Evolutionary conservation across 768 basidiomycete genomes (phyloP), one percentile per base, ranked within the genome.

Genomic region (Auriscalpium vulgare): DNA sequence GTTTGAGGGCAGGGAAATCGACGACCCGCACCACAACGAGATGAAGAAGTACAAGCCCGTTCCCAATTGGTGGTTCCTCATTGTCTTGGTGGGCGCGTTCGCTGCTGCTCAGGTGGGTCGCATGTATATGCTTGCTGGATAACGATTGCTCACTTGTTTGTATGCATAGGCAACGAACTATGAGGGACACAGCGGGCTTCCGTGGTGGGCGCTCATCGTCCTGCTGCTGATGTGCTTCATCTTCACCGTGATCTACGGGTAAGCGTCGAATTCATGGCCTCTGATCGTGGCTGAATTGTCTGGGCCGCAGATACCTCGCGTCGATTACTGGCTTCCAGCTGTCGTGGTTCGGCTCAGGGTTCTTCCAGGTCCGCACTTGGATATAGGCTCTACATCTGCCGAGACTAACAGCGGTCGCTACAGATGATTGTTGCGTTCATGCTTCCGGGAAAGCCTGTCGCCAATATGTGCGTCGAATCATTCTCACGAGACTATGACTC

Each of bases 351-450:
- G 61, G 62, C 16, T 59, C 59, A 8, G 63, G 63, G 0, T 62
- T 64, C 51, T 60, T 60, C 54, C 59, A 61, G 44, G 55, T 60
- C 17, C 14, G 38, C 38, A 9, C 10, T 21, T 19, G 1, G 23
- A 5, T 7, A 29, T 3, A 29, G 29, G 29, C 29, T 29, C 29
- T 21, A 29, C 16, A 34, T 19, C 9, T 6, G 38, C 10, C 7
- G 1, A 23, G 13, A 9, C 17, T 16, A 8, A 43, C 43, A 14
- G 11, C n/a, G 34, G 35, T 53, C 37, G 53, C 54, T 63, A 0
- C 64, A 68, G 54, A 69, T 70, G 65, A 65, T 71, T 53, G 65
- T 62, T 11, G 67, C 65, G 2, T 69, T 67, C 54, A 63, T 69
- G n/a, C 61, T 65, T 40, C 63, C 69, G 10, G 69, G 69, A 37